Percentiles rank a stretch among this genome's conserved stretches.
These are phyloP conservation scores for Microsporum audouinii DNA, from an alignment of 2,329 filamentous ascomycete species.

Conservation along the genomic window DNA sequence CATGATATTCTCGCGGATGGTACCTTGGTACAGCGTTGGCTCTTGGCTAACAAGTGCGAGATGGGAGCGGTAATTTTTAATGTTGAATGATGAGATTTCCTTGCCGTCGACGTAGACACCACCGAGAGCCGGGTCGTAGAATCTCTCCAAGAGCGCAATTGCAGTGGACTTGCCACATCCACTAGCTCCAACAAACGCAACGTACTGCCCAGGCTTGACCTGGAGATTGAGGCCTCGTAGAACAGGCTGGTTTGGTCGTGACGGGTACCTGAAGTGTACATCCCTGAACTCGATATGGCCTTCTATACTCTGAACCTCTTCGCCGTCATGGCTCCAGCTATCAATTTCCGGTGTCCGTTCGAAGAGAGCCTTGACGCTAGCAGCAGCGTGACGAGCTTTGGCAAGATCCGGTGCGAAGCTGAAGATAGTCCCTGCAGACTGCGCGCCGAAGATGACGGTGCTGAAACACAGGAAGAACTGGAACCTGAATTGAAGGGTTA, in stretches of 20 bases:
- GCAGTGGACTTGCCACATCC: slow-evolving; percentile 92
- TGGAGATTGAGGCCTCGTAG: slow-evolving; percentile 62
- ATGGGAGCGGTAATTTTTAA: slow-evolving; percentile 72
- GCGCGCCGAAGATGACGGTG: slow-evolving; percentile 76
- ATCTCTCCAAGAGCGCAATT: slow-evolving; percentile 81
- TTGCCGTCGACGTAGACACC: slow-evolving; percentile 72
- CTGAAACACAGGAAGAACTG: slow-evolving; percentile 89
- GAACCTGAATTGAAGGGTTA: slow-evolving; percentile 34
- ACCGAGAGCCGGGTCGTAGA: slow-evolving; percentile 78
- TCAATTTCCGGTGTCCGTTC: slow-evolving; percentile 47
- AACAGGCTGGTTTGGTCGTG: slow-evolving; percentile 75
- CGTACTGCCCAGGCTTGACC: slow-evolving; percentile 36
- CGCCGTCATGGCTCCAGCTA: slow-evolving; percentile 13
- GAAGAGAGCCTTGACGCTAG: slow-evolving; percentile 68
- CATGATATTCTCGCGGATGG: slow-evolving; percentile 79
- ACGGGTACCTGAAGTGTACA: slow-evolving; percentile 89
- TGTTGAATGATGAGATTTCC: slow-evolving; percentile 67
- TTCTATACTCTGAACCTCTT: slow-evolving; percentile 48
- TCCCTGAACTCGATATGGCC: slow-evolving; percentile 79
- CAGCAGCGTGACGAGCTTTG: slow-evolving; percentile 75
- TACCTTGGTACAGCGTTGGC: slow-evolving; percentile 85
- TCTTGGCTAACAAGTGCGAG: slow-evolving; percentile 87
- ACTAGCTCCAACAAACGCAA: slow-evolving; percentile 76
- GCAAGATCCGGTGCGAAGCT: slow-evolving; percentile 85
- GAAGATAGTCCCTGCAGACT: slow-evolving; percentile 82